phyloP scores from a whole-genome alignment of 257 asterid species.

The Solanum habrochaites region DNA sequence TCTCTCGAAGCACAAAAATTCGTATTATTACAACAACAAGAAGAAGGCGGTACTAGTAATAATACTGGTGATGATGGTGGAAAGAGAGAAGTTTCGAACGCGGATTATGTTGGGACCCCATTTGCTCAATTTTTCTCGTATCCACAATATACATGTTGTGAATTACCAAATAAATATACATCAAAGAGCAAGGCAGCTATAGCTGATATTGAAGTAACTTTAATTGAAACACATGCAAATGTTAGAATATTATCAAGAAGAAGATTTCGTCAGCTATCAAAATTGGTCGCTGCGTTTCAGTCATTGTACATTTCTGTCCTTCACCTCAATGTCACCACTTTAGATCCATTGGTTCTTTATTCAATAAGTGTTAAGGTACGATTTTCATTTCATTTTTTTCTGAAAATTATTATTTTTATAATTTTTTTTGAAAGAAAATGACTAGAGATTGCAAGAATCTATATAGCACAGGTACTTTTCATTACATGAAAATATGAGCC shows the following conservation, averaged over 20 bases:
- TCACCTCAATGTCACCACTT: constrained; percentile 79
- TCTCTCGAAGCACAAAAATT: constrained; percentile 69
- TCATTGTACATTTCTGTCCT: constrained; percentile 54
- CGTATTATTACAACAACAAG: constrained; percentile 3
- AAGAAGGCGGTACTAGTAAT: neutral
- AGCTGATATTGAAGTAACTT: constrained; percentile 81
- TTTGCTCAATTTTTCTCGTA: constrained; percentile 66
- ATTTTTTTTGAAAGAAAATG: constrained; percentile 32
- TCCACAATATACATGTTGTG: constrained; percentile 64
- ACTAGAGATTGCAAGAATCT: constrained; percentile 71
- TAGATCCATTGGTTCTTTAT: constrained; percentile 77
- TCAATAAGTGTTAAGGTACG: constrained; percentile 91
- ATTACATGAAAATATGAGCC: neutral
- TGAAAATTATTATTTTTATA: neutral
- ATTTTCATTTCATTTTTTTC: neutral
- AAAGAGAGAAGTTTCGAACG: neutral
- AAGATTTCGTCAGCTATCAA: constrained; percentile 61
- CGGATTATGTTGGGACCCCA: constrained; percentile 17
- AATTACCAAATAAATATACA: constrained; percentile 38
- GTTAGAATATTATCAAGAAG: constrained; percentile 59
- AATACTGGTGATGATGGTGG: neutral
- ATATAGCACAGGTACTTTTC: neutral
- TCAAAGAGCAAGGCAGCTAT: constrained; percentile 56
- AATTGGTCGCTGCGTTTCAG: constrained; percentile 60
- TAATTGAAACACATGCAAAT: constrained; percentile 91